These are phyloP conservation scores for Posidonia australis DNA, from an alignment of 106 monocot species.

Conservation along the genomic window DNA sequence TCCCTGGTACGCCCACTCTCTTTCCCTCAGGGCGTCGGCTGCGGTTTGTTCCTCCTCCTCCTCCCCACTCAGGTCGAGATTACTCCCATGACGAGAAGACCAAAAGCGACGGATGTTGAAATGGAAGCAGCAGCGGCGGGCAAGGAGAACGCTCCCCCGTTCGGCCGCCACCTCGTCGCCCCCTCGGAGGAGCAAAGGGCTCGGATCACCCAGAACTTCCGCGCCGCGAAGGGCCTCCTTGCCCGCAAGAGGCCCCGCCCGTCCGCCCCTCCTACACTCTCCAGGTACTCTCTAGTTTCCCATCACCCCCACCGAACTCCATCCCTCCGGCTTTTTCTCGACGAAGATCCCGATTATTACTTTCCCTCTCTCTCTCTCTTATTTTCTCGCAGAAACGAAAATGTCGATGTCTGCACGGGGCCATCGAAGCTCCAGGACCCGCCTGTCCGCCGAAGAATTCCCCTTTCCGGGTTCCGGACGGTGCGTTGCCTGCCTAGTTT, in stretches of 20 bases:
- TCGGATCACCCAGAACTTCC: constrained; percentile 32
- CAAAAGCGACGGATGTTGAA: background rate
- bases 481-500: background rate
- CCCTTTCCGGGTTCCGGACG: constrained; percentile 12
- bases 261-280: background rate
- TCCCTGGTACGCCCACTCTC: no score
- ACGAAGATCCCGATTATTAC: no score
- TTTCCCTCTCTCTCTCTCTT: background rate
- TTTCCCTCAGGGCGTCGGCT: no score
- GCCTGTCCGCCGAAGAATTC: constrained; percentile 3
- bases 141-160: background rate
- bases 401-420: background rate
- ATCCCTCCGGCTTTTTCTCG: background rate
- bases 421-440: background rate
- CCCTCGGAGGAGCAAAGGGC: constrained; percentile 16
- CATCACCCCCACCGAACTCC: background rate
- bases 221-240: constrained; percentile 32
- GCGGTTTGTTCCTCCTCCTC: no score
- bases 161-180: background rate
- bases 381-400: background rate
- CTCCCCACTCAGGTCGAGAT: no score
- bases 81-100: background rate
- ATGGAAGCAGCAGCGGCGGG: no score
- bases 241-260: constrained; percentile 32
- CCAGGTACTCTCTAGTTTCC: background rate